Conservation (phyloP, 2,329 filamentous ascomycete species). For the Cytospora chrysosperma region DNA sequence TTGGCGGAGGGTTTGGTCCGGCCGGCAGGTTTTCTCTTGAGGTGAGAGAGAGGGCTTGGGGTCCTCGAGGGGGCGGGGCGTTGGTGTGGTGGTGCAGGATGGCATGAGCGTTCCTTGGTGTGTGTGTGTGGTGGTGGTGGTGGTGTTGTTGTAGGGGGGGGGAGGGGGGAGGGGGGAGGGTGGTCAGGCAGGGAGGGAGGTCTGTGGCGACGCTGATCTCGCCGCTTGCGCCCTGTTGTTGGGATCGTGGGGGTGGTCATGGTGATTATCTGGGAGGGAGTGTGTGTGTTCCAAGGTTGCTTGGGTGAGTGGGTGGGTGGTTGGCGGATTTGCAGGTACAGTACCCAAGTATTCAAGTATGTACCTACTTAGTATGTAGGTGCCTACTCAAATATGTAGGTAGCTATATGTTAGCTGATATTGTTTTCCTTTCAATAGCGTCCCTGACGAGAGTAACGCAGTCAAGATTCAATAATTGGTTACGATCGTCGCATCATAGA, state of each 20-base stretch:
- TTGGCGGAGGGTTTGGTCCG: background rate
- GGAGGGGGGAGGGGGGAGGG: no score
- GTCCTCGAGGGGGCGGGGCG: background rate
- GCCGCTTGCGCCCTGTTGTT: conserved; percentile 9
- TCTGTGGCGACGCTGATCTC: conserved; percentile 20
- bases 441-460: background rate
- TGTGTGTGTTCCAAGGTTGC: background rate
- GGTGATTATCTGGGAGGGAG: no score
- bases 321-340: background rate
- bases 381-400: no score
- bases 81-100: conserved; percentile 19
- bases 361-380: background rate
- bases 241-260: background rate
- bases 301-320: background rate
- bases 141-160: no score
- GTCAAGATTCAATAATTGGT: background rate
- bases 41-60: no score
- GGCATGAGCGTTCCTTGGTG: no score
- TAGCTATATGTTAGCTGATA: background rate
- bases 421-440: no score
- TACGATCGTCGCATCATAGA: conserved; percentile 1
- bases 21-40: no score
- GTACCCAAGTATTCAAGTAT: no score
- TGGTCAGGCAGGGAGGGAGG: conserved; percentile 18
- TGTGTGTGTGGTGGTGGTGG: background rate